Evolutionary conservation across 495 filamentous ascomycete species (phyloP).

Genomic region (Ascobolus immersus): DNA sequence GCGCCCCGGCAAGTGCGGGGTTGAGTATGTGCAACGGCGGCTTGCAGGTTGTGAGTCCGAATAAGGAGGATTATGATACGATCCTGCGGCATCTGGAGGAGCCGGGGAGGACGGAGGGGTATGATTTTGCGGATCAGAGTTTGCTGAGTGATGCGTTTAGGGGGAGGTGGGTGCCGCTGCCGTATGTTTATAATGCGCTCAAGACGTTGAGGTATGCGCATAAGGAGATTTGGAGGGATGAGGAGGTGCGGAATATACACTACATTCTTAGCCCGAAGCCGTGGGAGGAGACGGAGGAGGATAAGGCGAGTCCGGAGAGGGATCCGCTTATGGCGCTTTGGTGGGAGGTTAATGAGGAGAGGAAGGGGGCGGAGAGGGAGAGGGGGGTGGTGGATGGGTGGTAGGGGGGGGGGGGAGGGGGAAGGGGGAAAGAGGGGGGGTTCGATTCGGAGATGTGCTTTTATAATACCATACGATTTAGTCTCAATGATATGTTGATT

Average conservation of each 20-base stretch:
- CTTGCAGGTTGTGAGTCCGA: constrained; percentile 46
- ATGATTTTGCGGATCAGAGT: constrained; percentile 55
- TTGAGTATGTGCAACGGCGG: constrained; percentile 50
- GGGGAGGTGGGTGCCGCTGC: constrained; percentile 44
- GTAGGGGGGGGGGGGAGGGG: too few relatives aligned
- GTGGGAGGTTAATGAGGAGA: too few relatives aligned
- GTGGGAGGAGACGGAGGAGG: constrained; percentile 36
- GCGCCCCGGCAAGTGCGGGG: constrained; percentile 22
- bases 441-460: too few relatives aligned
- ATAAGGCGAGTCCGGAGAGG: too few relatives aligned
- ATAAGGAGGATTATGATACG: constrained; percentile 24
- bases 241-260: constrained; percentile 52
- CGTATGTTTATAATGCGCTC: constrained; percentile 61
- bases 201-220: constrained; percentile 60
- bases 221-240: constrained; percentile 46
- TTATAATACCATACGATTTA: too few relatives aligned
- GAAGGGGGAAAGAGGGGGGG: too few relatives aligned
- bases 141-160: constrained; percentile 40
- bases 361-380: too few relatives aligned
- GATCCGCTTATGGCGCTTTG: too few relatives aligned
- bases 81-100: constrained; percentile 27
- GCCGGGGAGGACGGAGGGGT: constrained; percentile 21
- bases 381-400: too few relatives aligned
- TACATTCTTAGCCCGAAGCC: constrained; percentile 62
- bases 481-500: too few relatives aligned